Evolutionary conservation across 179 eudicot genomes (phyloP).

Genomic region (Beta lomatogona): DNA sequence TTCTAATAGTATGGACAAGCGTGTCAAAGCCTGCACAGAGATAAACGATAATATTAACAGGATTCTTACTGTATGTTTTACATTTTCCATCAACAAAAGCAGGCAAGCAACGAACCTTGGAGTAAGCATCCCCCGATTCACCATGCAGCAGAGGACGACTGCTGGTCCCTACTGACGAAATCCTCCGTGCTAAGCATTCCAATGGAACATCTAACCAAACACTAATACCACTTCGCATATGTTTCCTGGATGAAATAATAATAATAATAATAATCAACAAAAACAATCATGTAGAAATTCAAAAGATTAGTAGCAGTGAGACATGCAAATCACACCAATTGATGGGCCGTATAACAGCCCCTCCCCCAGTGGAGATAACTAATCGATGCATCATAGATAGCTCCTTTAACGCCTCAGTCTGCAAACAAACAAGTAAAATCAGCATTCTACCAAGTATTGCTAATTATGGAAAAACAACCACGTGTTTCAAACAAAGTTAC

Average conservation of each 20-base stretch:
- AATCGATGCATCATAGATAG: constrained; percentile 57
- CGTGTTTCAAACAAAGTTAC: not conserved
- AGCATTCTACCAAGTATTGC: not conserved
- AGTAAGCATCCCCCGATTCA: constrained; percentile 76
- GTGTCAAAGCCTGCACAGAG: constrained; percentile 54
- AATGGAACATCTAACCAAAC: constrained; percentile 94
- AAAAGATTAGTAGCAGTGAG: not conserved
- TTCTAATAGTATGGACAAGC: constrained; percentile 52
- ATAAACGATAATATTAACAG: not conserved
- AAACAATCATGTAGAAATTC: too few relatives aligned
- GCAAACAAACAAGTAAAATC: constrained; percentile 18
- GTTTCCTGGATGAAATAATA: constrained; percentile 50
- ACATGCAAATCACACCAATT: constrained; percentile 59
- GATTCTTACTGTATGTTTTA: not conserved
- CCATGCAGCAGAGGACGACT: constrained; percentile 81
- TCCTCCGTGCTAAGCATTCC: constrained; percentile 82
- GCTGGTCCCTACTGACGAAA: constrained; percentile 78
- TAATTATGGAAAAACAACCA: not conserved
- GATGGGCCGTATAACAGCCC: constrained; percentile 85
- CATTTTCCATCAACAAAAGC: not conserved
- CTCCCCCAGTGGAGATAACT: constrained; percentile 96
- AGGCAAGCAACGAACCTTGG: constrained; percentile 49
- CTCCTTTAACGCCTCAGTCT: constrained; percentile 78
- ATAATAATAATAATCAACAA: not conserved
- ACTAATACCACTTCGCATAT: constrained; percentile 83